Base-by-base conservation (phyloP, 768 basidiomycete species). In the Rubroboletus pulcherrimus region DNA sequence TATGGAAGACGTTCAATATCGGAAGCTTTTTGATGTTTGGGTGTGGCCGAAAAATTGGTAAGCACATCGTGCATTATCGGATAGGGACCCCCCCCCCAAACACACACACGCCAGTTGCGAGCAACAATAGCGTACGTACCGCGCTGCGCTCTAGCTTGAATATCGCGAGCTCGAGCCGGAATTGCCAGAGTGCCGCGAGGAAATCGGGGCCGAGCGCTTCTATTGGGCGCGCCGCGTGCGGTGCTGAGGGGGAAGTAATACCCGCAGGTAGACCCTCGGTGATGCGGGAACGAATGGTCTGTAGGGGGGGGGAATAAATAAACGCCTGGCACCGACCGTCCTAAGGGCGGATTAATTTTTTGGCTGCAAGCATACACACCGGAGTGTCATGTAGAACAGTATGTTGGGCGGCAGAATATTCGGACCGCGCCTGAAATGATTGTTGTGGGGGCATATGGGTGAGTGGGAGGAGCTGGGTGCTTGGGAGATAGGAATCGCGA, bases 101-200 rank as follows among this genome's bases (percentile, higher is more conserved):
- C 26, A 26, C 26, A 26, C 21, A 17, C 42, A n/a, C 44, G 35
- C 37, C 47, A 26, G 26, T 26, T 26, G 26, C 26, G 26, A 26
- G 26, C 26, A 26, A 26, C 26, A 26, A 33, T 40, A 26, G 14
- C 2, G 26, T 42, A 66, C 65, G 10, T 50, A 66, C 65, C 55
- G 54, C 62, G 57, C 53, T 61, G 35, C 65, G 62, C n/a, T 66
- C 65, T 4, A 66, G 33, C 30, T 43, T 19, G 53, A 61, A 66
- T 46, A 66, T 59, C 5, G 57, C 65, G 3, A 56, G 45, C 33
- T 64, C 56, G 29, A 66, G 59, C 6, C 59, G 57, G 40, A 58
- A 14, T 38, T 47, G 50, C 64, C 65, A 66, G 15, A 66, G 53
- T 10, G 48, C 54, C 10, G 47, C 57, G n/a, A 66, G 46, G 30